Conservation (phyloP, 2,329 filamentous ascomycete species). For the Hypoxylon sp. region DNA sequence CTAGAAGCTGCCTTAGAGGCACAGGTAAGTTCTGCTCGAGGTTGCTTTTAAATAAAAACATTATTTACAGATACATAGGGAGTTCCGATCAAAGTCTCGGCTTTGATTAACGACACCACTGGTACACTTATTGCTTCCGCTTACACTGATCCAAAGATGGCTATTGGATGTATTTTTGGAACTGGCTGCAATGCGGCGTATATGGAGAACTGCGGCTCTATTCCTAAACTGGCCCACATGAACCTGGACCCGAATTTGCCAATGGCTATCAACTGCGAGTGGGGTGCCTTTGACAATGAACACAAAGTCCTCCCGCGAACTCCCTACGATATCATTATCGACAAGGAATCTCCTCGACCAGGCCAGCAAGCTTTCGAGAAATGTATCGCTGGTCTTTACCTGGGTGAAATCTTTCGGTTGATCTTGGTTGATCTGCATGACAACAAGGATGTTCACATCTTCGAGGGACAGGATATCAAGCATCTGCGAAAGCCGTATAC, state of each 20-base stretch:
- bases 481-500: slow-evolving; percentile 88
- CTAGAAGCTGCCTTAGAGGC: slow-evolving; percentile 83
- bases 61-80: slow-evolving; percentile 66
- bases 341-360: slow-evolving; percentile 91
- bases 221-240: slow-evolving; percentile 94
- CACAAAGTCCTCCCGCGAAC: slow-evolving; percentile 89
- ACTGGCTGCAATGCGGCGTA: slow-evolving; percentile 99
- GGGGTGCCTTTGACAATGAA: slow-evolving; percentile 96
- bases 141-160: slow-evolving; percentile 94
- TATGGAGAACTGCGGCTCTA: slow-evolving; percentile 92
- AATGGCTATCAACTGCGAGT: slow-evolving; percentile 98
- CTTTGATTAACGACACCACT: slow-evolving; percentile 97
- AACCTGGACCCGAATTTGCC: slow-evolving; percentile 86
- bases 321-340: slow-evolving; percentile 87
- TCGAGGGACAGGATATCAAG: slow-evolving; percentile 85
- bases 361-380: slow-evolving; percentile 98
- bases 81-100: slow-evolving; percentile 92
- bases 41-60: not conserved
- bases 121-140: slow-evolving; percentile 96
- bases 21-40: slow-evolving; percentile 64
- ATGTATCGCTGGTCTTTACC: slow-evolving; percentile 95
- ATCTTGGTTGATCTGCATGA: slow-evolving; percentile 89
- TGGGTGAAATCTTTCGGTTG: slow-evolving; percentile 94
- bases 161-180: slow-evolving; percentile 97
- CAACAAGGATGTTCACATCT: slow-evolving; percentile 80